These are phyloP conservation scores for Nectriaceae sp. DNA, from an alignment of 2,329 filamentous ascomycete genomes.

Conservation along the genomic window DNA sequence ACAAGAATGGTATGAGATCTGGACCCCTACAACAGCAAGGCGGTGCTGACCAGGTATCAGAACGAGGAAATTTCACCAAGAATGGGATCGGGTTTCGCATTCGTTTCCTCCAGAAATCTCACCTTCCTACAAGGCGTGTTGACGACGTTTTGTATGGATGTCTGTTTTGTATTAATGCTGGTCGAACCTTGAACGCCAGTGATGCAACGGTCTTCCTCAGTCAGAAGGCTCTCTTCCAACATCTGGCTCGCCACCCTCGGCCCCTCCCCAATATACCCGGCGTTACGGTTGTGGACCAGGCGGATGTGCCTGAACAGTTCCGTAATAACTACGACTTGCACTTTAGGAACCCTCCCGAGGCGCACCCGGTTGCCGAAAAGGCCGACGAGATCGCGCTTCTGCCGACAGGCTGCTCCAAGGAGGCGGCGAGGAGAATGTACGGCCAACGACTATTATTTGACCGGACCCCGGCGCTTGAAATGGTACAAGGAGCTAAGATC, in stretches of 20 bases:
- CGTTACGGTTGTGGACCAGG: constrained; percentile 49
- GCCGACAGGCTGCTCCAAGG: constrained; percentile 47
- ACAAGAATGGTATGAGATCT: constrained; percentile 45
- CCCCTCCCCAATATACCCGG: constrained; percentile 53
- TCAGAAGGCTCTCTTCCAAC: constrained; percentile 53
- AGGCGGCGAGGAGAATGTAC: constrained; percentile 49
- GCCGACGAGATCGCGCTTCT: constrained; percentile 41
- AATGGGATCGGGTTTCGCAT: constrained; percentile 52
- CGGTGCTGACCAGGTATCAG: constrained; percentile 29
- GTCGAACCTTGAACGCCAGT: constrained; percentile 52
- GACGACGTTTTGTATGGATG: constrained; percentile 58
- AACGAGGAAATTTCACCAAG: constrained; percentile 49
- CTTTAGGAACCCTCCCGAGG: constrained; percentile 41
- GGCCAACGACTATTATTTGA: constrained; percentile 49
- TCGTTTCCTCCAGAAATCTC: constrained; percentile 58
- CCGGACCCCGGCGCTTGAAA: constrained; percentile 46
- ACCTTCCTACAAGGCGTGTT: constrained; percentile 49
- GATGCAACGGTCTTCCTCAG: constrained; percentile 60
- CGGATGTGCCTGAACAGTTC: constrained; percentile 40
- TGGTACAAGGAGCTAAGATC: constrained; percentile 50
- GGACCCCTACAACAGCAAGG: not conserved
- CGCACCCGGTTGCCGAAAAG: constrained; percentile 46
- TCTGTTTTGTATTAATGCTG: constrained; percentile 53
- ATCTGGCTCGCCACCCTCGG: constrained; percentile 54
- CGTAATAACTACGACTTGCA: constrained; percentile 57